Conservation (phyloP, 306 rosid genomes). For the Betula pendula region DNA sequence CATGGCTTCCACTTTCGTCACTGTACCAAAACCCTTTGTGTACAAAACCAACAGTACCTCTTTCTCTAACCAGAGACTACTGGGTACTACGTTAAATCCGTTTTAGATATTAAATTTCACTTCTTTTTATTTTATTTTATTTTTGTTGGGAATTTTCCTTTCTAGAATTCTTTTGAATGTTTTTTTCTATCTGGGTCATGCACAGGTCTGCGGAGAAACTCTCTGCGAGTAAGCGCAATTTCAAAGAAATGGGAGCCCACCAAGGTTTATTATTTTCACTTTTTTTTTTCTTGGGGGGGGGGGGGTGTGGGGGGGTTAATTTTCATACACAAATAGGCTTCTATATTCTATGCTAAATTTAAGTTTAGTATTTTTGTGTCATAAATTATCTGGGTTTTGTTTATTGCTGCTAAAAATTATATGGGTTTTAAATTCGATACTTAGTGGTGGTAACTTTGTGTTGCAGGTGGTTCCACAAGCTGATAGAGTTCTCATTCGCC, state of each 20-base stretch:
- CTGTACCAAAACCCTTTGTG: constrained; percentile 50
- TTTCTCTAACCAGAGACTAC: constrained; percentile 41
- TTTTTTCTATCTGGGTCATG: constrained; percentile 27
- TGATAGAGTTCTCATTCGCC: constrained; percentile 90
- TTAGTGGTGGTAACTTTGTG: constrained; percentile 22
- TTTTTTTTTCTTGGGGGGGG: too few species aligned
- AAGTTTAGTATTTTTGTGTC: background rate
- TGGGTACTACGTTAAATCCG: constrained; percentile 32
- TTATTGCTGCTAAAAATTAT: background rate
- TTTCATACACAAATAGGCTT: background rate
- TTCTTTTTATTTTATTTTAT: background rate
- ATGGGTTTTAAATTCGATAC: constrained; percentile 9
- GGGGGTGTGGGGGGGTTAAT: too few species aligned
- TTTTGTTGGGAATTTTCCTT: constrained; percentile 10
- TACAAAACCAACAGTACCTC: constrained; percentile 40
- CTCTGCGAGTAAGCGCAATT: constrained; percentile 56
- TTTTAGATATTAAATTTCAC: background rate
- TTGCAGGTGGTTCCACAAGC: constrained; percentile 90
- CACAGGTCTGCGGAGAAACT: constrained; percentile 55
- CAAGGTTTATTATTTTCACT: constrained; percentile 43
- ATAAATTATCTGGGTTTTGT: background rate
- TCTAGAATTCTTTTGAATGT: background rate
- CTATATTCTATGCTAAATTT: background rate
- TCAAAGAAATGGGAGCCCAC: constrained; percentile 73
- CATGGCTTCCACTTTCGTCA: constrained; percentile 76